phyloP scores from a whole-genome alignment of 306 rosid species.

The Morella rubra region DNA sequence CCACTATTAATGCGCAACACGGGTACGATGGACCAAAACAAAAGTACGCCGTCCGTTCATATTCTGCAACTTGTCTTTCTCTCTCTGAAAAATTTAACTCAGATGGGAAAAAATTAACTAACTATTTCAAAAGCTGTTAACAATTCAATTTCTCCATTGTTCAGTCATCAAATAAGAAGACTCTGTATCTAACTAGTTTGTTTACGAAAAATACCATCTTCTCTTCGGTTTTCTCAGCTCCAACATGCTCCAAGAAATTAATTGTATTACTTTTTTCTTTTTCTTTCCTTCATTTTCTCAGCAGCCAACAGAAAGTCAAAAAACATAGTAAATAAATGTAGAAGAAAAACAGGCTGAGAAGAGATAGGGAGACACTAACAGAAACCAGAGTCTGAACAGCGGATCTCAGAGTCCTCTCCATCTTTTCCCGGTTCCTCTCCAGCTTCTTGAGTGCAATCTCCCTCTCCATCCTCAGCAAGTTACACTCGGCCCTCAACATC shows the following conservation, averaged over 20 bases:
- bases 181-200: no score
- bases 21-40: neutral
- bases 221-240: neutral
- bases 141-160: neutral
- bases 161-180: no score
- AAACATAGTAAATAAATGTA: neutral
- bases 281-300: conserved; percentile 7
- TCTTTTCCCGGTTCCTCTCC: conserved; percentile 49
- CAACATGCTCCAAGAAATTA: neutral
- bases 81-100: neutral
- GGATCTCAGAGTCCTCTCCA: conserved; percentile 63
- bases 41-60: neutral
- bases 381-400: conserved; percentile 69
- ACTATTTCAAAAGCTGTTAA: neutral
- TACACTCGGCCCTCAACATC: conserved; percentile 93
- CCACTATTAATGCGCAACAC: neutral
- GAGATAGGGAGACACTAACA: conserved; percentile 45
- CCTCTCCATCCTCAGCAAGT: conserved; percentile 86
- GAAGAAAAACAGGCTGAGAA: neutral
- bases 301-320: neutral
- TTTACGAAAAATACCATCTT: no score
- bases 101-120: neutral
- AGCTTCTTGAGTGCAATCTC: conserved; percentile 68
- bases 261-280: neutral
- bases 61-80: neutral